Percentiles rank a stretch among this genome's conserved stretches.
Evolutionary conservation across 2,329 filamentous ascomycete genomes (phyloP).

Genomic region (Fusarium nodosum): DNA sequence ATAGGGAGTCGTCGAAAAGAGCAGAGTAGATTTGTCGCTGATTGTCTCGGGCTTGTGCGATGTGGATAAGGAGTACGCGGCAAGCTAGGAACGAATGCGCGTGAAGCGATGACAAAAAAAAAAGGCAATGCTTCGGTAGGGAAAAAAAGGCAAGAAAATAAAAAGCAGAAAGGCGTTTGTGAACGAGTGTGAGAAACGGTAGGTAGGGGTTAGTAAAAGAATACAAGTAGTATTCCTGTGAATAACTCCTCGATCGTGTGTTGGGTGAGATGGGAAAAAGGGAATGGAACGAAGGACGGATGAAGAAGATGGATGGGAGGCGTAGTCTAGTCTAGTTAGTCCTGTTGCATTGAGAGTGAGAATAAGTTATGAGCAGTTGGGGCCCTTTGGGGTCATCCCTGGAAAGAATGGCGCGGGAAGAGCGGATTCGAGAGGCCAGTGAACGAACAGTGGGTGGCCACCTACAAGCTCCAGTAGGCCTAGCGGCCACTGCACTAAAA

Average conservation of each 20-base stretch:
- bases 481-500: constrained; percentile 4
- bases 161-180: constrained; percentile 6
- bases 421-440: constrained; percentile 32
- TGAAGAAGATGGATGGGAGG: constrained; percentile 27
- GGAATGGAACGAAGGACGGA: constrained; percentile 36
- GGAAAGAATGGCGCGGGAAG: constrained; percentile 32
- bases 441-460: constrained; percentile 9
- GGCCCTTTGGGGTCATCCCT: neutral
- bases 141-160: constrained; percentile 2
- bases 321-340: neutral
- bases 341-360: constrained; percentile 9
- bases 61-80: constrained; percentile 38
- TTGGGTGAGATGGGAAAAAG: constrained; percentile 25
- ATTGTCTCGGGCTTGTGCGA: constrained; percentile 39
- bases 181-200: constrained; percentile 39
- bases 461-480: neutral
- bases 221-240: constrained; percentile 25
- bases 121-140: neutral
- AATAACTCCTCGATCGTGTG: constrained; percentile 27
- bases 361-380: constrained; percentile 19
- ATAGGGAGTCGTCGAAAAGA: constrained; percentile 25
- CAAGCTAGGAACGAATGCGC: constrained; percentile 28
- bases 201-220: constrained; percentile 14
- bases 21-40: constrained; percentile 32
- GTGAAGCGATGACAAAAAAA: constrained; percentile 14